Evolutionary conservation across 192 early-diverging fungal genomes (phyloP).

Genomic region (Coemansia sp.): DNA sequence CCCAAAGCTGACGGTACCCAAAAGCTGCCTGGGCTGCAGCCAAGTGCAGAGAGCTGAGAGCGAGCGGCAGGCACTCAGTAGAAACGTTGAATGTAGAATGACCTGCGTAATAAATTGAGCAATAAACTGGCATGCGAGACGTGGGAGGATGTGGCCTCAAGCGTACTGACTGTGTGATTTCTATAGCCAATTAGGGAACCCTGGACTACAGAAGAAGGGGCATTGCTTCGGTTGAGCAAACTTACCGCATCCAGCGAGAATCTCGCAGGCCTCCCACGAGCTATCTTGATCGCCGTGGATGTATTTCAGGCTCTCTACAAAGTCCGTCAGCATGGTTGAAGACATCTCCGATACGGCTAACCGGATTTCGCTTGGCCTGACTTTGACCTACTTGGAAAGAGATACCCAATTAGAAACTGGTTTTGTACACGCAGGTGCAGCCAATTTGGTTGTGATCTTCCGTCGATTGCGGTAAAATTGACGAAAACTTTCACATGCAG

Average conservation of each 20-base stretch:
- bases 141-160: neutral
- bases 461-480: neutral
- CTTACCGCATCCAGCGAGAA: constrained; percentile 3
- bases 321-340: constrained; percentile 2
- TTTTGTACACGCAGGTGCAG: constrained; percentile 2
- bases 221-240: neutral
- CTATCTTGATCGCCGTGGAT: neutral
- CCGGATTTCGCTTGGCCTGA: neutral
- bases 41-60: neutral
- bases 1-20: neutral
- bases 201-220: neutral
- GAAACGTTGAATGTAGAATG: neutral
- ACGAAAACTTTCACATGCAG: constrained; percentile 6
- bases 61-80: neutral
- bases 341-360: neutral
- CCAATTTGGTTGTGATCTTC: neutral
- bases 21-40: neutral
- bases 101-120: neutral
- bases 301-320: neutral
- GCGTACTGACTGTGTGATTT: neutral
- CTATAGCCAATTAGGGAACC: neutral
- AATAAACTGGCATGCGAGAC: neutral
- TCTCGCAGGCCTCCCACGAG: constrained; percentile 1
- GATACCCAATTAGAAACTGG: neutral
- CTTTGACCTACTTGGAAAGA: neutral